phyloP scores from a whole-genome alignment of 495 filamentous ascomycete genomes.

The Copromyces sp. region DNA sequence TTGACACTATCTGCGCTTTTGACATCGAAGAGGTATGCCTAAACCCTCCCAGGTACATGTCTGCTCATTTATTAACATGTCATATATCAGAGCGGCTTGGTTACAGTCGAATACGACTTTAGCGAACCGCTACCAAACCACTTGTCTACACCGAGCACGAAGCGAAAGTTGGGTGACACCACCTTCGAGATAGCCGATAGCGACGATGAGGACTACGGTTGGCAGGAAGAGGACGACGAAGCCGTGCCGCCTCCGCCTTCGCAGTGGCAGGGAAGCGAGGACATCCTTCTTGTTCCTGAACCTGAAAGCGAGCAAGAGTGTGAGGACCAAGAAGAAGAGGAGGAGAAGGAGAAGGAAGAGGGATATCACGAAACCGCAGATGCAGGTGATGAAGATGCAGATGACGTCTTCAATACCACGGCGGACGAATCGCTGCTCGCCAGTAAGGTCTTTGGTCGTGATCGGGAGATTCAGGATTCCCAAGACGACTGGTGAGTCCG shows the following conservation, averaged over 20 bases:
- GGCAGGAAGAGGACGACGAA: slow-evolving; percentile 39
- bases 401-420: neutral
- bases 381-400: neutral
- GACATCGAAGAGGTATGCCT: slow-evolving; percentile 27
- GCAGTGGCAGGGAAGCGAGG: slow-evolving; percentile 44
- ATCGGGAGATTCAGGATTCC: neutral
- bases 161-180: slow-evolving; percentile 35
- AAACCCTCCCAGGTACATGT: neutral
- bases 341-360: neutral
- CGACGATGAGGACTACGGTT: slow-evolving; percentile 43
- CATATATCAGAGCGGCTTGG: slow-evolving; percentile 14
- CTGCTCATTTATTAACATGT: slow-evolving; percentile 11
- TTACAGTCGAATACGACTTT: slow-evolving; percentile 15
- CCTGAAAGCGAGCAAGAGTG: slow-evolving; percentile 21
- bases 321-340: slow-evolving; percentile 14
- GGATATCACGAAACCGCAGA: neutral
- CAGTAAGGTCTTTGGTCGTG: neutral
- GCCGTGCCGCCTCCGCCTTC: slow-evolving; percentile 35
- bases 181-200: slow-evolving; percentile 40
- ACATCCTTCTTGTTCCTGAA: slow-evolving; percentile 30
- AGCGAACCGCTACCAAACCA: slow-evolving; percentile 16
- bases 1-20: slow-evolving; percentile 31
- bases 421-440: neutral
- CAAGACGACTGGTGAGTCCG: neutral
- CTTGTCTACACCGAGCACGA: slow-evolving; percentile 23